These are phyloP conservation scores for Sugiyamaella floridensis DNA, from an alignment of 805 yeast genomes.

Conservation along the genomic window DNA sequence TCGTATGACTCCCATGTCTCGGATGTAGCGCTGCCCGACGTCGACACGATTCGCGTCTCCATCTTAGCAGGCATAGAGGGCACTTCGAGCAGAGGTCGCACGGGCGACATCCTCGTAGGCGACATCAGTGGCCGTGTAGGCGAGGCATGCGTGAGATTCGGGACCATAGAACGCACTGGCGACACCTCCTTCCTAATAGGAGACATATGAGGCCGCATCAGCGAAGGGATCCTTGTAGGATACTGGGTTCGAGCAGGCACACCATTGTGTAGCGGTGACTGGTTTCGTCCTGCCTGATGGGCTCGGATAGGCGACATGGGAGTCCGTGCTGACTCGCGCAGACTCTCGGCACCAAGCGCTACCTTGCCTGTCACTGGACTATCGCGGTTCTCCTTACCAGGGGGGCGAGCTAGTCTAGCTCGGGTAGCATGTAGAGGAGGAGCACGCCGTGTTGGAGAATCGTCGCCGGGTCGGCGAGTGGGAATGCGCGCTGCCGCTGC, in stretches of 20 bases:
- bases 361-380: not conserved
- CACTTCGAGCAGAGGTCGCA: not conserved
- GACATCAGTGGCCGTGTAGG: not conserved
- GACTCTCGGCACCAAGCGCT: no score
- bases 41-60: slow-evolving; percentile 1
- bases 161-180: not conserved
- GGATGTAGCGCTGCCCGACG: slow-evolving; percentile 8
- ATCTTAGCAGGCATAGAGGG: not conserved
- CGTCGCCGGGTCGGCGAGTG: not conserved
- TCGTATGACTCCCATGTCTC: slow-evolving; percentile 20
- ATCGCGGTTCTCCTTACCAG: not conserved
- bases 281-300: no score
- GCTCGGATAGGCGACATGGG: no score
- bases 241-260: no score
- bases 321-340: no score
- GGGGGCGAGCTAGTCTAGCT: not conserved
- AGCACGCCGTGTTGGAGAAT: not conserved
- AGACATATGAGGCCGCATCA: not conserved
- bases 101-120: not conserved
- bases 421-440: not conserved
- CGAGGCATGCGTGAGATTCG: not conserved
- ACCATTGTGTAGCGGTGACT: no score
- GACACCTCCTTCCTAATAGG: not conserved
- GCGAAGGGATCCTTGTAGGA: not conserved
- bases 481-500: not conserved